Evolutionary conservation across 176 grass and related monocot species (phyloP).

Genomic region (Chloris gayana): DNA sequence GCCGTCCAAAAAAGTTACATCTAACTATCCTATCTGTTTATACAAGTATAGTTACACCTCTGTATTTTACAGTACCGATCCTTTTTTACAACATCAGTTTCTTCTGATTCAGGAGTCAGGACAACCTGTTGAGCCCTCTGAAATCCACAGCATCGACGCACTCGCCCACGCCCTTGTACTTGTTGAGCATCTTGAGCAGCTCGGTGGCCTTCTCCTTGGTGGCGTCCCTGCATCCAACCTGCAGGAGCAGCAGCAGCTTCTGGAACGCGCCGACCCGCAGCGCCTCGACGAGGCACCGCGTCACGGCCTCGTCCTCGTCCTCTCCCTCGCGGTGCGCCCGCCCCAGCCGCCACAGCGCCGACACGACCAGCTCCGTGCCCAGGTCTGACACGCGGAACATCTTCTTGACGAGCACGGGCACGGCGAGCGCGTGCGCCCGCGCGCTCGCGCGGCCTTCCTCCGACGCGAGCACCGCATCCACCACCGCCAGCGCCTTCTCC

Average conservation of each 20-base stretch:
- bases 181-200: slow-evolving; percentile 83
- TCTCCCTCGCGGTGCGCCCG: slow-evolving; percentile 9
- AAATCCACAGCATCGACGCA: slow-evolving; percentile 65
- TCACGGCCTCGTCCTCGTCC: slow-evolving; percentile 33
- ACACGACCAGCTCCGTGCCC: slow-evolving; percentile 75
- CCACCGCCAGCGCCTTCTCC: slow-evolving; percentile 80
- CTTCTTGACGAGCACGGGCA: slow-evolving; percentile 82
- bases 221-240: slow-evolving; percentile 62
- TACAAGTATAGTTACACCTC: background rate
- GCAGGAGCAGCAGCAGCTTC: slow-evolving; percentile 79
- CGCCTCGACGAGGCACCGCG: slow-evolving; percentile 48
- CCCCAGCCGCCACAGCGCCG: slow-evolving; percentile 69
- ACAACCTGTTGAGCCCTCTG: slow-evolving; percentile 68
- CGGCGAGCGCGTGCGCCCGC: slow-evolving; percentile 56
- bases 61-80: slow-evolving; percentile 24
- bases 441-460: slow-evolving; percentile 48
- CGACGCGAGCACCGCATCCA: slow-evolving; percentile 63
- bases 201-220: slow-evolving; percentile 79
- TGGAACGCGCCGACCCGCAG: slow-evolving; percentile 78
- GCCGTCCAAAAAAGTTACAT: slow-evolving; percentile 23
- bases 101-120: slow-evolving; percentile 42
- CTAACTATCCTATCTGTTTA: slow-evolving; percentile 19
- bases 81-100: slow-evolving; percentile 1
- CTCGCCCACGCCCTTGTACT: slow-evolving; percentile 48
- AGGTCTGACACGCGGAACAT: slow-evolving; percentile 86